Evolutionary conservation across 805 yeast species (phyloP), one percentile per base, ranked within the genome.

Genomic region (Saturnispora gosingensis): DNA sequence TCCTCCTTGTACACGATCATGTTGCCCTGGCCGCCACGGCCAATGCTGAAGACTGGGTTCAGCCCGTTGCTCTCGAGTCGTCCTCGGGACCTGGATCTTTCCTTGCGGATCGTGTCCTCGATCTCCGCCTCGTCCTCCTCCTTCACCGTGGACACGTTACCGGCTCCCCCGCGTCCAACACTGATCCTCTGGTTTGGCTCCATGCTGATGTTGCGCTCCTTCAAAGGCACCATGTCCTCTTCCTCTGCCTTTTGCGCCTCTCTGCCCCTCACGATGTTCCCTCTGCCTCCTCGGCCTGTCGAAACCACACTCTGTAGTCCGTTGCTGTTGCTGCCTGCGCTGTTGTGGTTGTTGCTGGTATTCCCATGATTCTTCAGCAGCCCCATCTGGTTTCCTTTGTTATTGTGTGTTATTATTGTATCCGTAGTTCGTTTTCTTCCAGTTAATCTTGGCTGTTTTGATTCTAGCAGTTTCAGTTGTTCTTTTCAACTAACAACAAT

Each of bases 111-210:
- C n/a, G 15, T 24, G 9, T 40, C 44, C 16, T 40, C 44, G 15
- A 40, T 40, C n/a, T 24, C 30, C 24, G 30, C 30, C 10, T 22
- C 35, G 16, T 43, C 34, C 20, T 28, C 45, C 28, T 25, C 45
- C 27, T 43, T 22, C 9, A 16, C 45, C n/a, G 54, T 52, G 15
- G 62, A 63, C 51, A 67, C 56, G 53, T 68, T 68, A 9, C 71
- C 72, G 4, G 64, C 64, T 16, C 72, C 72, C 8, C 72, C 72
- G 46, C 70, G 59, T 15, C 70, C 70, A 2, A 68, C 66, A 2
- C 66, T 61, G 45, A 58, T 61, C n/a, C 59, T 61, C 15, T 40
- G 44, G 64, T 61, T 22, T 35, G 54, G 27, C 60, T 16, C 42
- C 22, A n/a, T n/a, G 22, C 8, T 38, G 13, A 38, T 20, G 6